phyloP scores from a whole-genome alignment of 2,329 filamentous ascomycete genomes.

The Paracoccidioides lutzii region DNA sequence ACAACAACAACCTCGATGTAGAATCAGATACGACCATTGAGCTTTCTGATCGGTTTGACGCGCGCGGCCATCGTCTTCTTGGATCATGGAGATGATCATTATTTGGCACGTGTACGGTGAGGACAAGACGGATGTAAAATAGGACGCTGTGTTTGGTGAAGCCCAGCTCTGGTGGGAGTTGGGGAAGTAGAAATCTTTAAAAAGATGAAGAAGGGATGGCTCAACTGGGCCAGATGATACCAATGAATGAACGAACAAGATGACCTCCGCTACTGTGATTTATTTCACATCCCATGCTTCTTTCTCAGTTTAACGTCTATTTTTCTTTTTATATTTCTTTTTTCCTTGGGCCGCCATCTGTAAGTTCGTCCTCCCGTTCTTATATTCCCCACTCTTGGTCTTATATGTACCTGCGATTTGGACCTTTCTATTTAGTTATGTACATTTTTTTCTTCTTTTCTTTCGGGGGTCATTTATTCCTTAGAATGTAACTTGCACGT shows the following conservation, averaged over 20 bases:
- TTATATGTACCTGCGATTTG: no score
- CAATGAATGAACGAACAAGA: no score
- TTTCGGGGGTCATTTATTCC: no score
- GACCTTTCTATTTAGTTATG: no score
- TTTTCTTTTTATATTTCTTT: not conserved
- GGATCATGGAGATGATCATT: not conserved
- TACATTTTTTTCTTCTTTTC: no score
- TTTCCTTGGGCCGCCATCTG: no score
- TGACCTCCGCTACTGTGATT: no score
- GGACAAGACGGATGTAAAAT: not conserved
- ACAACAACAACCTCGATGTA: slow-evolving; percentile 7
- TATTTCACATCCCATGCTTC: no score
- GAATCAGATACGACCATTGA: slow-evolving; percentile 22
- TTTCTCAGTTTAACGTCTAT: not conserved
- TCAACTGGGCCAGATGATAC: not conserved
- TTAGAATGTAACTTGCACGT: no score
- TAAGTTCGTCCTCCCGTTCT: no score
- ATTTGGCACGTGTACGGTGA: no score
- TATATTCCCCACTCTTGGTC: no score
- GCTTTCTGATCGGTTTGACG: slow-evolving; percentile 23
- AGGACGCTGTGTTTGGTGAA: not conserved
- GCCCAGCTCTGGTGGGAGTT: not conserved
- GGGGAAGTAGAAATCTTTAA: not conserved
- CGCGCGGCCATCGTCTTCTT: slow-evolving; percentile 14
- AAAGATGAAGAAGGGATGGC: not conserved